Base-by-base conservation (phyloP, 495 filamentous ascomycete species). In the Daldinia bambusicola region DNA sequence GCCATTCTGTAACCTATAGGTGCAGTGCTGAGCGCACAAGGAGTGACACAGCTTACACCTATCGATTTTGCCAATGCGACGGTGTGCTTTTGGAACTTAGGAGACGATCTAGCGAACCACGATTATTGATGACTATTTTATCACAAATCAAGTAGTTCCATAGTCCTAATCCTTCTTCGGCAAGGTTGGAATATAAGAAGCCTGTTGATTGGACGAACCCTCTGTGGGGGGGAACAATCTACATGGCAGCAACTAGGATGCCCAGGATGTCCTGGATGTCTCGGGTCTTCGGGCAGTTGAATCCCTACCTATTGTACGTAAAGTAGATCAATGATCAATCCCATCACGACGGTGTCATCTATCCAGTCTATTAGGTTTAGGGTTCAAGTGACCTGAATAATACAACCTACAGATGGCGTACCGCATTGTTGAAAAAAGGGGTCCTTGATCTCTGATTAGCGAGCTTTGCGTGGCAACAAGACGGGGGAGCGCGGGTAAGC, bases 201-300 rank as follows among this genome's bases (percentile, higher is more conserved):
- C 45, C 45, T 18, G 20, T 10, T 66, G 70, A 73, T 72, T 69
- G 66, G 67, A 3, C 36, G 56, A 12, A 36, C 26, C 26, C 37
- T 56, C 58, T 3, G 26, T 26, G 52, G 69, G 66, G 66, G 70
- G 70, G 61, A 66, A 51, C 36, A 45, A 55, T 62, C 52, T 66
- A 55, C 67, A 43, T 59, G 60, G 60, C 13, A 48, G n/a, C 4
- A 30, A 31, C 53, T 55, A 53, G 61, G 61, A 72, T 66, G 16
- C 59, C 50, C 69, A 61, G 70, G 70, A 62, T 53, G 26, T 26
- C 26, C 26, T 26, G 26, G 26, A 26, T 66, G 16, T 63, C 50
- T 72, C 70, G 70, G 70, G 66, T 53, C 56, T 69, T 69, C 66
- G 66, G 70, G 67, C 62, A 58, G 70, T 63, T 66, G 61, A 53